Base-by-base conservation (phyloP, 345 rosid species). In the Leavenworthia alabamica region DNA sequence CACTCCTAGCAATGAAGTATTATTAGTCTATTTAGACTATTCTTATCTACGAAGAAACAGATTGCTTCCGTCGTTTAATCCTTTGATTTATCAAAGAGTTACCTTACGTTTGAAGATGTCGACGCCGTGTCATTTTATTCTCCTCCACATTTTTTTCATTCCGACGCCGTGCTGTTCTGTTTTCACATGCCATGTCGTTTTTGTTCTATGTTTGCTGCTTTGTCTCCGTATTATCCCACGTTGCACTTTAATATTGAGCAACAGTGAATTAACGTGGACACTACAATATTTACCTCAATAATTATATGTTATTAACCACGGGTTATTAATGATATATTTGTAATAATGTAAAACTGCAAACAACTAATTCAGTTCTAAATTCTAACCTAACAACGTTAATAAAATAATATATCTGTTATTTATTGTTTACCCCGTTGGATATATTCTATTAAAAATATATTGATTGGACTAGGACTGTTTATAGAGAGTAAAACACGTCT, bases 21-120 rank as follows among this genome's bases (percentile, higher is more conserved):
- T 10, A 22, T 27, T 10, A 22, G 64, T 56, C 57, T 26, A 37
- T 29, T 31, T 5, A 19, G 8, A 16, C 24, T 15, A 16, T 66
- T 66, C 64, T 16, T 40, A 26, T 66, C 11, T 26, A 22, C 41
- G 58, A 58, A 67, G 37, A 54, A 54, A 43, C 46, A 33, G 54
- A 54, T 54, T 53, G 13, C 55, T 39, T 63, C 68, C 57, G 57
- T 66, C 57, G 53, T 58, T 67, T 49, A 60, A 9, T 9, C 46
- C 40, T 62, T 62, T 54, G 74, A 62, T 36, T 54, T 19, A 62
- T 62, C 63, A 28, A 61, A 70, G 54, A 70, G 73, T 33, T 67
- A 69, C 67, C 61, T 67, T 6, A 60, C 32, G 53, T 65, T 65
- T 44, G 4, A 31, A 2, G 44, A 53, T 54, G 36, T 55, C 35